Evolutionary conservation across 75 land plant genomes (phyloP).

Genomic region (Cryptomeria japonica): DNA sequence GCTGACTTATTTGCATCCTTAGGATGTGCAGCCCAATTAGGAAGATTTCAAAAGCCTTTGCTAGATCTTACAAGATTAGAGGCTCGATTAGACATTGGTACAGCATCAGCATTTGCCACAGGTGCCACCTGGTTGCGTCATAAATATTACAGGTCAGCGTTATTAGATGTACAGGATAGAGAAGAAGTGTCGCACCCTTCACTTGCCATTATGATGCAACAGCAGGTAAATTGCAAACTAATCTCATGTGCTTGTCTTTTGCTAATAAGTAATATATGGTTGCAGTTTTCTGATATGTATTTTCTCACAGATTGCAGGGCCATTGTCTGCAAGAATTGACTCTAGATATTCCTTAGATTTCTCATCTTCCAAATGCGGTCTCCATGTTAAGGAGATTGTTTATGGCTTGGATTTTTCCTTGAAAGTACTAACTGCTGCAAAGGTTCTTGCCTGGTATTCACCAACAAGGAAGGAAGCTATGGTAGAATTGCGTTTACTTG

Average conservation of each 20-base stretch:
- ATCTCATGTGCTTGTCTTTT: not conserved
- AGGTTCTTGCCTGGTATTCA: constrained; percentile 45
- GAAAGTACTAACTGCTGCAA: constrained; percentile 36
- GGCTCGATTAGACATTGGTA: constrained; percentile 34
- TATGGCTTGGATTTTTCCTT: constrained; percentile 41
- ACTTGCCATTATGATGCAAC: constrained; percentile 30
- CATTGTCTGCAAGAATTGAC: constrained; percentile 38
- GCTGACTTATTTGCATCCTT: constrained; percentile 36
- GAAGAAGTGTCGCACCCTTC: constrained; percentile 14
- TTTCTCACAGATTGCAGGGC: constrained; percentile 30
- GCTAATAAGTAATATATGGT: not conserved
- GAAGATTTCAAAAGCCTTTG: constrained; percentile 27
- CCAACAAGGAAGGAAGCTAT: constrained; percentile 42
- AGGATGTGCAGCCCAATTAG: constrained; percentile 34
- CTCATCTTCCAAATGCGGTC: constrained; percentile 12
- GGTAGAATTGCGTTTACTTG: constrained; percentile 43
- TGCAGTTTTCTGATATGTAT: not conserved
- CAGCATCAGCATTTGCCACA: constrained; percentile 25
- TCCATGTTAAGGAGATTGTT: constrained; percentile 26
- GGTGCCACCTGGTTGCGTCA: constrained; percentile 6
- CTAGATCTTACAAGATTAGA: constrained; percentile 35
- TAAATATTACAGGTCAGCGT: not conserved
- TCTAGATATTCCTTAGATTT: constrained; percentile 32
- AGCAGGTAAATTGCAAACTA: constrained; percentile 24
- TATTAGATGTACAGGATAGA: not conserved